Conservation (phyloP, 2,329 filamentous ascomycete genomes). For the Pyricularia grisea region DNA sequence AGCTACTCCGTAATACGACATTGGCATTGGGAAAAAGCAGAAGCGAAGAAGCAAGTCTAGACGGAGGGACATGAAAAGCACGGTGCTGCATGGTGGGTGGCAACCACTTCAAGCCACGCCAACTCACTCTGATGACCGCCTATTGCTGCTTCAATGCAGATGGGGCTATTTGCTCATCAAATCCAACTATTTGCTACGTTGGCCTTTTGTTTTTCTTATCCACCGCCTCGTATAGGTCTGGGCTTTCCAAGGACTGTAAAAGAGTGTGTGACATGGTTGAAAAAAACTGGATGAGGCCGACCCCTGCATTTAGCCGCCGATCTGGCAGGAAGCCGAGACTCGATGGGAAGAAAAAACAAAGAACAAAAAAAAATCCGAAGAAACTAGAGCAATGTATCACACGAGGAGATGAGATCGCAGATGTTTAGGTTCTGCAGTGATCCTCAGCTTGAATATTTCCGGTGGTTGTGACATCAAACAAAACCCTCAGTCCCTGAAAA, state of each 20-base stretch:
- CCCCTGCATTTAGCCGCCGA: neutral
- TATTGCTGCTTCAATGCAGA: neutral
- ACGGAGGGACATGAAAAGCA: neutral
- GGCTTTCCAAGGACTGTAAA: neutral
- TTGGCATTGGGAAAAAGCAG: neutral
- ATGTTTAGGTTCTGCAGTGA: neutral
- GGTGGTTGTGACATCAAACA: neutral
- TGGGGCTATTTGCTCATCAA: neutral
- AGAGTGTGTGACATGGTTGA: neutral
- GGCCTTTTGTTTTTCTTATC: neutral
- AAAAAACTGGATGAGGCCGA: neutral
- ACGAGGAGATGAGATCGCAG: neutral
- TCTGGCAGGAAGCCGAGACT: neutral
- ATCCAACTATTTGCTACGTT: neutral
- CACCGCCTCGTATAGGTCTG: neutral
- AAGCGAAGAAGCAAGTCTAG: neutral
- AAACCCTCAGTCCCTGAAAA: neutral
- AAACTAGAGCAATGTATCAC: neutral
- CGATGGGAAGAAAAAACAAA: neutral
- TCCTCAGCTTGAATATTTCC: neutral
- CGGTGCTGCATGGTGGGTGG: neutral
- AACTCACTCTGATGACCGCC: neutral
- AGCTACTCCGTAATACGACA: neutral
- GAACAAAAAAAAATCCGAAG: no score
- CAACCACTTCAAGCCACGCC: neutral